A percentile compares a stretch with the other conserved stretches of the same genome.
phyloP scores from a whole-genome alignment of 139 green algal species.

The Asterochloris sp. region DNA sequence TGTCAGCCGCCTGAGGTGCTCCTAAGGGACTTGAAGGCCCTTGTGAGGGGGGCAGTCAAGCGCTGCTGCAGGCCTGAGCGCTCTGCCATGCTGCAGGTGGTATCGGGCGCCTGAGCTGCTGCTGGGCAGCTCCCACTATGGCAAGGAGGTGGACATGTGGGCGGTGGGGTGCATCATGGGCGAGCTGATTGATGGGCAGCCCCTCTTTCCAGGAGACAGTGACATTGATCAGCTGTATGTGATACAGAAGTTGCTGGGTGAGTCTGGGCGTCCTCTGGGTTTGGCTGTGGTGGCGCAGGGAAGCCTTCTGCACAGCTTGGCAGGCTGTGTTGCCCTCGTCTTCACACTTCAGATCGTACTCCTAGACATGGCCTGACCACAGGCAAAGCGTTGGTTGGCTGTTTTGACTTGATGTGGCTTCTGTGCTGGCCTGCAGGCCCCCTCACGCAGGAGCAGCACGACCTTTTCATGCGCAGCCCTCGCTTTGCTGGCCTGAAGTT shows the following conservation, averaged over 20 bases:
- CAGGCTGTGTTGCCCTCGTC: too few relatives aligned
- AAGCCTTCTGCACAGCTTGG: too few relatives aligned
- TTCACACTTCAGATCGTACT: too few relatives aligned
- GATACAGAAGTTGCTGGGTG: constrained; percentile 44
- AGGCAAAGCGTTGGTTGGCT: not conserved
- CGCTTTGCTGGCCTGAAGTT: constrained; percentile 18
- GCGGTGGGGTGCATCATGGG: constrained; percentile 85
- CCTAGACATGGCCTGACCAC: not conserved
- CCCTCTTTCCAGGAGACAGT: constrained; percentile 85
- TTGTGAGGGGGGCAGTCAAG: not conserved
- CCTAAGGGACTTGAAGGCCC: too few relatives aligned
- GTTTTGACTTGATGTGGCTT: not conserved
- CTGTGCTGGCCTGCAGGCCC: not conserved
- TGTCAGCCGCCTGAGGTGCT: too few relatives aligned
- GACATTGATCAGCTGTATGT: constrained; percentile 94
- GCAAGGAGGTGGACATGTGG: constrained; percentile 81
- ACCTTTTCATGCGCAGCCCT: constrained; percentile 16
- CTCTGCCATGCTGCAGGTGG: constrained; percentile 49
- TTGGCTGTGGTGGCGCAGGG: not conserved
- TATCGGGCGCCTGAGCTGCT: constrained; percentile 90
- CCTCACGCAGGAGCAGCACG: not conserved
- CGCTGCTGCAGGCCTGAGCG: constrained; percentile 74
- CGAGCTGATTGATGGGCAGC: constrained; percentile 81
- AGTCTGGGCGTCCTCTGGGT: not conserved
- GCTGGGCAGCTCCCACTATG: constrained; percentile 76